phyloP scores from a whole-genome alignment of 306 rosid genomes.

The Cicer pinnatifidum region DNA sequence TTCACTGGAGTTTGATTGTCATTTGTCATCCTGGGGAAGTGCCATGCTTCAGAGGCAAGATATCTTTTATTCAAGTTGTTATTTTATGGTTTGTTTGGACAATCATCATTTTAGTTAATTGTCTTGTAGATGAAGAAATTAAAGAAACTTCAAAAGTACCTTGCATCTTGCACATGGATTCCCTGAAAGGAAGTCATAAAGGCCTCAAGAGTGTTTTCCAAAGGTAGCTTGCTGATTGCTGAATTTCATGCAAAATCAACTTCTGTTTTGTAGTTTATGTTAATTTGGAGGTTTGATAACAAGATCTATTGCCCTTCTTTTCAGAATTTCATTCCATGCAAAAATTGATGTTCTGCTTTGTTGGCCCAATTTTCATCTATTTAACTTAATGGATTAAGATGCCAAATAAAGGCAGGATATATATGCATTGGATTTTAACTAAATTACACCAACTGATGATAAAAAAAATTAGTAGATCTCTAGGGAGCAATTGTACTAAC shows the following conservation, averaged over 20 bases:
- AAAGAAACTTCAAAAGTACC: slow-evolving; percentile 58
- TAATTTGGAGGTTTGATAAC: slow-evolving; percentile 12
- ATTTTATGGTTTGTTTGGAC: slow-evolving; percentile 33
- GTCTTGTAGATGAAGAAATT: slow-evolving; percentile 55
- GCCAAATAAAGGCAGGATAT: slow-evolving; percentile 9
- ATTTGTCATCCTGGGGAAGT: slow-evolving; percentile 76
- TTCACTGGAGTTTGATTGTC: slow-evolving; percentile 81
- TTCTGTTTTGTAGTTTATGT: slow-evolving; percentile 23
- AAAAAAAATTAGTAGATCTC: background rate
- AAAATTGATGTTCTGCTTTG: slow-evolving; percentile 16
- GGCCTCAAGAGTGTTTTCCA: slow-evolving; percentile 67
- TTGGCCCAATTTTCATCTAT: slow-evolving; percentile 2
- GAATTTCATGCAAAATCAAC: slow-evolving; percentile 13
- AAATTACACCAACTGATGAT: slow-evolving; percentile 18
- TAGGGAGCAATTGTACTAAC: background rate
- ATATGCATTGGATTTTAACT: background rate
- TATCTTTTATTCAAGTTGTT: slow-evolving; percentile 39
- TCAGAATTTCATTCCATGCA: background rate
- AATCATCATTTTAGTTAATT: slow-evolving; percentile 35
- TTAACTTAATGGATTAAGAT: slow-evolving; percentile 10
- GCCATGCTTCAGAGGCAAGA: slow-evolving; percentile 53
- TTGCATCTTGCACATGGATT: slow-evolving; percentile 85
- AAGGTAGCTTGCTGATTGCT: slow-evolving; percentile 55
- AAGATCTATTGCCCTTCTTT: slow-evolving; percentile 6
- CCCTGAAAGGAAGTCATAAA: slow-evolving; percentile 70